A percentile compares a stretch with the other conserved stretches of the same genome.
These are phyloP conservation scores for Haberlea rhodopensis DNA, from an alignment of 257 asterid species.

Conservation along the genomic window DNA sequence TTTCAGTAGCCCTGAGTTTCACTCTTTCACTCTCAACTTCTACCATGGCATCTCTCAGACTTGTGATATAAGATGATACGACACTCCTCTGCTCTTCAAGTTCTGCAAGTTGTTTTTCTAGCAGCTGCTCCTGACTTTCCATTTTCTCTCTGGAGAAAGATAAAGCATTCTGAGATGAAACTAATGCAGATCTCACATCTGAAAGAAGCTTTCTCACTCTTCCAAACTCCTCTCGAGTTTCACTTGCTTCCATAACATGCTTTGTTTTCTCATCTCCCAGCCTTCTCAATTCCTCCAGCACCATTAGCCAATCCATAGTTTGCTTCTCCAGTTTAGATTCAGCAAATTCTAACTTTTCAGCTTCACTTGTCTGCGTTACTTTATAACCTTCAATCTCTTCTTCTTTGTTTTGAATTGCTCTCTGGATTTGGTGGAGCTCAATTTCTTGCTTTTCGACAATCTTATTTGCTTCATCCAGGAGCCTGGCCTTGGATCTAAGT, in stretches of 20 bases:
- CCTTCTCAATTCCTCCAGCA: constrained; percentile 61
- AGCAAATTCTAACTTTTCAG: constrained; percentile 48
- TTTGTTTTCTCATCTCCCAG: constrained; percentile 55
- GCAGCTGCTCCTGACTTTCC: constrained; percentile 56
- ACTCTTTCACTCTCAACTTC: constrained; percentile 72
- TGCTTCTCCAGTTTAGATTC: constrained; percentile 70
- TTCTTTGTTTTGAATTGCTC: constrained; percentile 56
- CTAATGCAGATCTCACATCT: constrained; percentile 64
- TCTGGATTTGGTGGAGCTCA: constrained; percentile 59
- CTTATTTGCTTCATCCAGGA: constrained; percentile 62
- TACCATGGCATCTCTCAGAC: constrained; percentile 60
- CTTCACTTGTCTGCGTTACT: constrained; percentile 42
- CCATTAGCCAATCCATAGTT: constrained; percentile 72
- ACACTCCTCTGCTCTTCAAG: constrained; percentile 60
- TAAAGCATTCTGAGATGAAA: constrained; percentile 67
- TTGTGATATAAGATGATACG: constrained; percentile 48
- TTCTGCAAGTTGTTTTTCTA: constrained; percentile 53
- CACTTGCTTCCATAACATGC: constrained; percentile 50
- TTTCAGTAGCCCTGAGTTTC: constrained; percentile 58
- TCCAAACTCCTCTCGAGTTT: constrained; percentile 55
- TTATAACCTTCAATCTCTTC: constrained; percentile 46
- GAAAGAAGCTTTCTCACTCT: constrained; percentile 69
- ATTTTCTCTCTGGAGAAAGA: constrained; percentile 49
- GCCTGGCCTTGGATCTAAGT: constrained; percentile 54
- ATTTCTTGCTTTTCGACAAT: constrained; percentile 61